These are phyloP conservation scores for Phytophthora aleatoria DNA, from an alignment of 352 stramenopile species.

Conservation along the genomic window DNA sequence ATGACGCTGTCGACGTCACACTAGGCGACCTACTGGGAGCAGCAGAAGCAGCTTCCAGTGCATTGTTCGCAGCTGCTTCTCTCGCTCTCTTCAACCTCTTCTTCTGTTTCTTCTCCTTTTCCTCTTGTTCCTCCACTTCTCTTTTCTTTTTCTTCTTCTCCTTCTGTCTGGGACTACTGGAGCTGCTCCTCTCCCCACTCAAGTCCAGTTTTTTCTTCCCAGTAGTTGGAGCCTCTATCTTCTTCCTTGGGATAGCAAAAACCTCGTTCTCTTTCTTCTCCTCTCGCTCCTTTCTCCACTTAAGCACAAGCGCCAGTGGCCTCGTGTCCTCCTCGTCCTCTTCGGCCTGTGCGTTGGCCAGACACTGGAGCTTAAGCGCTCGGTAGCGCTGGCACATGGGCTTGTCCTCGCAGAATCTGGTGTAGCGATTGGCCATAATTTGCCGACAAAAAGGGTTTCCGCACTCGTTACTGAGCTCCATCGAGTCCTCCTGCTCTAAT, in stretches of 20 bases:
- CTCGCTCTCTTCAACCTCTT: constrained; percentile 22
- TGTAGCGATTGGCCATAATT: constrained; percentile 43
- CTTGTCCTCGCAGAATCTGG: constrained; percentile 53
- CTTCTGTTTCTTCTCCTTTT: constrained; percentile 9
- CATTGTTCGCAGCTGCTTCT: constrained; percentile 1
- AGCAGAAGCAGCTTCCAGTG: not conserved
- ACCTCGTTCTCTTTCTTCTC: constrained; percentile 14
- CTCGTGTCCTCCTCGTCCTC: constrained; percentile 26
- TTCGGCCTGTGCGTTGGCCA: constrained; percentile 28
- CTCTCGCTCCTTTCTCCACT: constrained; percentile 11
- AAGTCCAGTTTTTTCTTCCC: constrained; percentile 10
- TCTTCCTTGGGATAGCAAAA: constrained; percentile 47
- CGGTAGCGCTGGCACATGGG: constrained; percentile 61
- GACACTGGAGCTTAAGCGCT: constrained; percentile 55
- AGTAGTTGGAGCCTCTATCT: not conserved
- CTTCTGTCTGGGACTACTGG: constrained; percentile 14
- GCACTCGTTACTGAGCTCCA: constrained; percentile 28
- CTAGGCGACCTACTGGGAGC: constrained; percentile 10
- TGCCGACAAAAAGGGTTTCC: constrained; percentile 63
- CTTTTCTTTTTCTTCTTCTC: constrained; percentile 19
- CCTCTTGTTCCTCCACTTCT: constrained; percentile 17
- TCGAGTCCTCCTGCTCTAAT: constrained; percentile 4
- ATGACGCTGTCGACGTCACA: constrained; percentile 9
- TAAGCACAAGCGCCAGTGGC: constrained; percentile 10
- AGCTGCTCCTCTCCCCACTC: constrained; percentile 3